Conservation (phyloP, 352 stramenopile genomes). For the Globisporangium nunn region DNA sequence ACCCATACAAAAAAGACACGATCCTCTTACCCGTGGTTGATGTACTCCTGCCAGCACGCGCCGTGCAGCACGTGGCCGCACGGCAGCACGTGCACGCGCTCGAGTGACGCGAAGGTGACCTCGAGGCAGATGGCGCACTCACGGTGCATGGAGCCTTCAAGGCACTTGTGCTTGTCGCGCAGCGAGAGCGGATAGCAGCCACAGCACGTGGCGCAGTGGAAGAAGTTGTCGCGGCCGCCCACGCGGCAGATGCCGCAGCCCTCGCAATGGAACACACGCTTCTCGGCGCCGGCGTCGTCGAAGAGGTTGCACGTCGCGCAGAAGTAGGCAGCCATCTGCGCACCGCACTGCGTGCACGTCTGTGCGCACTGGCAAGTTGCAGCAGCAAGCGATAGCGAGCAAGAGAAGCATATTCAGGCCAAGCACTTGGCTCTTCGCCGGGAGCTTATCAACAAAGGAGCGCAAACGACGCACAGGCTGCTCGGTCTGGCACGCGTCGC, state of each 20-base stretch:
- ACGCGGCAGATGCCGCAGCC: slow-evolving; percentile 75
- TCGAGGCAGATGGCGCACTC: slow-evolving; percentile 80
- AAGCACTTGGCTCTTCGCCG: too few relatives aligned
- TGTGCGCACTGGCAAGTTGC: slow-evolving; percentile 43
- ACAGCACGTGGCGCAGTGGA: slow-evolving; percentile 72
- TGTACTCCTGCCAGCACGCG: slow-evolving; percentile 56
- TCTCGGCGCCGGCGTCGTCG: slow-evolving; percentile 47
- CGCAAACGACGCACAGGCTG: slow-evolving; percentile 48
- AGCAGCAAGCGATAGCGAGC: too few relatives aligned
- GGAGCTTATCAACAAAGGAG: too few relatives aligned
- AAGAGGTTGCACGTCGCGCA: slow-evolving; percentile 71
- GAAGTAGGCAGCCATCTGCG: slow-evolving; percentile 55
- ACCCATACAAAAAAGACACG: background rate
- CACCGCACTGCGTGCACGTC: slow-evolving; percentile 36
- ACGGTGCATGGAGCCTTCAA: slow-evolving; percentile 74
- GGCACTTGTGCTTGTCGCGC: slow-evolving; percentile 67
- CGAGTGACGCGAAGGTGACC: slow-evolving; percentile 70
- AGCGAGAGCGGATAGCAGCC: slow-evolving; percentile 72
- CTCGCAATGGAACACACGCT: slow-evolving; percentile 71
- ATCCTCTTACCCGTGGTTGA: slow-evolving; percentile 54
- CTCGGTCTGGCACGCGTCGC: slow-evolving; percentile 42
- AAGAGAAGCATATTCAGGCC: background rate
- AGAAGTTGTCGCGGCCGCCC: slow-evolving; percentile 70
- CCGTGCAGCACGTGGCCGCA: slow-evolving; percentile 75
- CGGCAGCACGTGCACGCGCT: slow-evolving; percentile 59